Percentiles rank a stretch among this genome's conserved stretches.
Evolutionary conservation across 164 flowering plant species (phyloP).

Genomic region (Buxus sempervirens): DNA sequence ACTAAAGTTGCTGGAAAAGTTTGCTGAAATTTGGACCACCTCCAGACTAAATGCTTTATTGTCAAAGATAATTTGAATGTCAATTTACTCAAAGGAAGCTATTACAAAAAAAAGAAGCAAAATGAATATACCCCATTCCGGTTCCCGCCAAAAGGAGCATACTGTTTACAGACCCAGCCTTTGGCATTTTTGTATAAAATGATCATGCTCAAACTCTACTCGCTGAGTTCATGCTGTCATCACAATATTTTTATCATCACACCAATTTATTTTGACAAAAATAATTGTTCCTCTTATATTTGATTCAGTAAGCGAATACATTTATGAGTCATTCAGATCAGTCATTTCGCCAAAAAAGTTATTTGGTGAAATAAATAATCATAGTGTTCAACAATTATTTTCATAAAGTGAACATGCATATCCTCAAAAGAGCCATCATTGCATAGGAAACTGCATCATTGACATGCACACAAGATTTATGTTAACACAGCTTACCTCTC

Average conservation of each 20-base stretch:
- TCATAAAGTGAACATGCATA: background rate
- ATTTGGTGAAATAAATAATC: background rate
- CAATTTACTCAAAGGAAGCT: too few relatives aligned
- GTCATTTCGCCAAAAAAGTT: too few relatives aligned
- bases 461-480: too few relatives aligned
- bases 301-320: background rate
- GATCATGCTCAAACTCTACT: too few relatives aligned
- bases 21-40: background rate
- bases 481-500: slow-evolving; percentile 48
- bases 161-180: too few relatives aligned
- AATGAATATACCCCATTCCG: too few relatives aligned
- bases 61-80: background rate
- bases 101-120: too few relatives aligned
- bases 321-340: background rate
- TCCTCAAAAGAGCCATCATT: background rate
- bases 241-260: too few relatives aligned
- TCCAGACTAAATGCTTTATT: background rate
- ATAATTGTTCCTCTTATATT: background rate
- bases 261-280: too few relatives aligned
- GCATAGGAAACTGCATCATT: background rate
- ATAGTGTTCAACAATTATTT: background rate
- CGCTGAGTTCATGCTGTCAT: too few relatives aligned
- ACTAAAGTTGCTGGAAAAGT: background rate
- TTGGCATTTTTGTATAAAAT: too few relatives aligned
- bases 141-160: too few relatives aligned